These are phyloP conservation scores for Digitaria exilis DNA, from an alignment of 202 grass and related monocot species.

Conservation along the genomic window DNA sequence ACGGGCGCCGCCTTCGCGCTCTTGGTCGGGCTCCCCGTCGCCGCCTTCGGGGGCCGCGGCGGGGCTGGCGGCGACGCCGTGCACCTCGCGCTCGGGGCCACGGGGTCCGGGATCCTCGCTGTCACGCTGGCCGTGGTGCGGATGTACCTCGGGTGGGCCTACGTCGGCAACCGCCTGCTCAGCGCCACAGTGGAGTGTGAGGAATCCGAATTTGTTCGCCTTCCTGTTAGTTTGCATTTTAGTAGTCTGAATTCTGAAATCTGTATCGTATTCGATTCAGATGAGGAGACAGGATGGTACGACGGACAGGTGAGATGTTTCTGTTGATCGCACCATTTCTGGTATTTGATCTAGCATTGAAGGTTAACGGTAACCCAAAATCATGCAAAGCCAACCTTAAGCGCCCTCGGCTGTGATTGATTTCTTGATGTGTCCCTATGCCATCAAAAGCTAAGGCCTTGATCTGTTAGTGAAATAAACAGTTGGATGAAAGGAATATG, in stretches of 20 bases:
- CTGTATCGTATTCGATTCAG: conserved; percentile 31
- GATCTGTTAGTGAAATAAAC: not conserved
- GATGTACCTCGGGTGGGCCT: conserved; percentile 98
- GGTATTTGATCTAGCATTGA: not conserved
- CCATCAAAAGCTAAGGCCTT: not conserved
- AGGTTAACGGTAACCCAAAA: not conserved
- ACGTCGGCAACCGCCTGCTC: conserved; percentile 89
- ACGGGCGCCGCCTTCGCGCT: conserved; percentile 62
- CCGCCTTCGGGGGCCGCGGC: conserved; percentile 61
- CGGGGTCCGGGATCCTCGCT: conserved; percentile 73
- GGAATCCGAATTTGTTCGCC: conserved; percentile 7
- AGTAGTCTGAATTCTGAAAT: conserved; percentile 5
- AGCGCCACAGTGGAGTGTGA: conserved; percentile 97
- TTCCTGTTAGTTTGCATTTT: not conserved
- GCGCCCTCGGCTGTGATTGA: not conserved
- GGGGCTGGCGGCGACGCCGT: conserved; percentile 44
- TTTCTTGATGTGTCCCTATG: not conserved
- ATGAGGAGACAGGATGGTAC: conserved; percentile 99
- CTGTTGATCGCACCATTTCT: not conserved
- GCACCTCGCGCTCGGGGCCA: conserved; percentile 68
- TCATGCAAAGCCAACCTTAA: not conserved
- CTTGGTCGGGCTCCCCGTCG: conserved; percentile 84
- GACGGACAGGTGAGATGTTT: conserved; percentile 82
- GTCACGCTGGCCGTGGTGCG: conserved; percentile 82
- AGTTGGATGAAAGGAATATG: not conserved